Percentiles rank a stretch among this genome's conserved stretches.
phyloP scores from a whole-genome alignment of 2,329 filamentous ascomycete genomes.

The Falciphora oryzae region DNA sequence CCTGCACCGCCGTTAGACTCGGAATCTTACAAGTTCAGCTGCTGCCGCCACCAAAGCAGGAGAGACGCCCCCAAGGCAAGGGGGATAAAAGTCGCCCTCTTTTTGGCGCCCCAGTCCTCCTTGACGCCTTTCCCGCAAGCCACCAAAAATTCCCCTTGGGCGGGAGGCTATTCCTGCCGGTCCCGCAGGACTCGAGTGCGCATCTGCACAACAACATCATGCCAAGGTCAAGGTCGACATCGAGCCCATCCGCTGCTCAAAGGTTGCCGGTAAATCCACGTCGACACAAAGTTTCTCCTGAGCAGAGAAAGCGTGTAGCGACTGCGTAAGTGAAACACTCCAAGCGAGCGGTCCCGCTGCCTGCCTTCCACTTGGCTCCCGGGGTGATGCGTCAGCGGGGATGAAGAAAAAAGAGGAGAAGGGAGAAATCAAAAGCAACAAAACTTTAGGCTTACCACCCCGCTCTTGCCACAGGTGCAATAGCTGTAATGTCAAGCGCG shows the following conservation, averaged over 20 bases:
- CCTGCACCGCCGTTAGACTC: background rate
- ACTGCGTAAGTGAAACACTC: slow-evolving; percentile 36
- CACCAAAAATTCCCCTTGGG: background rate
- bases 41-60: background rate
- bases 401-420: slow-evolving; percentile 2
- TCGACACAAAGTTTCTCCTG: slow-evolving; percentile 39
- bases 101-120: background rate
- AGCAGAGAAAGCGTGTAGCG: slow-evolving; percentile 41
- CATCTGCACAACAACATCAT: slow-evolving; percentile 5
- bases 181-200: background rate
- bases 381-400: background rate
- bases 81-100: background rate
- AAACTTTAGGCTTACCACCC: background rate
- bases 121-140: background rate
- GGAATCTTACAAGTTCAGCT: background rate
- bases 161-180: background rate
- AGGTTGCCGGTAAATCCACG: slow-evolving; percentile 45
- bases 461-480: slow-evolving; percentile 38
- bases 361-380: background rate
- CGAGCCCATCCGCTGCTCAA: slow-evolving; percentile 17
- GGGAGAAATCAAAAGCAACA: background rate
- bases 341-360: background rate
- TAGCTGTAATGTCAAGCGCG: slow-evolving; percentile 45
- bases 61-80: background rate
- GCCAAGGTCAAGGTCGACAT: slow-evolving; percentile 9